phyloP scores from a whole-genome alignment of 2,329 filamentous ascomycete species.

The Fusarium sp. region DNA sequence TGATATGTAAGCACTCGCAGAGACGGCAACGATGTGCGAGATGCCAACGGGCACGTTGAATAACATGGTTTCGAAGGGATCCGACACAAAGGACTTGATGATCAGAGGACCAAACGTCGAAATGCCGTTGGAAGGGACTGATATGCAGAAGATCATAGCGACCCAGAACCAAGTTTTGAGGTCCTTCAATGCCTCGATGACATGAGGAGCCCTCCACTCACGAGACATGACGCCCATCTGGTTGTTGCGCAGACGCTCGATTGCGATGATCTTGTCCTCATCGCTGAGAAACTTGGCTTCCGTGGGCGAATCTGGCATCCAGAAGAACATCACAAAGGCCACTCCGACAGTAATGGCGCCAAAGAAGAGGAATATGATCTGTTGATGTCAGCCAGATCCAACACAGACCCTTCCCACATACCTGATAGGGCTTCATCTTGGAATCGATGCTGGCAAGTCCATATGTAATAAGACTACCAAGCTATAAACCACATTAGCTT shows the following conservation, averaged over 20 bases:
- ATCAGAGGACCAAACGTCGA: slow-evolving; percentile 71
- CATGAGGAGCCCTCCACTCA: slow-evolving; percentile 64
- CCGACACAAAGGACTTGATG: slow-evolving; percentile 69
- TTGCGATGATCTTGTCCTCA: slow-evolving; percentile 63
- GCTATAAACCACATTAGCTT: slow-evolving; percentile 42
- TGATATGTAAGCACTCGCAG: slow-evolving; percentile 67
- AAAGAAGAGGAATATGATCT: slow-evolving; percentile 66
- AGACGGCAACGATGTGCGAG: slow-evolving; percentile 69
- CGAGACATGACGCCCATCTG: slow-evolving; percentile 66
- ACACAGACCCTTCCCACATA: slow-evolving; percentile 23
- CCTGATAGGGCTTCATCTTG: slow-evolving; percentile 60
- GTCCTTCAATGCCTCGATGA: slow-evolving; percentile 66
- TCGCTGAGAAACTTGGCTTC: slow-evolving; percentile 64
- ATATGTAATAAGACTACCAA: slow-evolving; percentile 68
- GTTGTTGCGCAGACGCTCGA: slow-evolving; percentile 66
- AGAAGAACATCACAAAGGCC: slow-evolving; percentile 57
- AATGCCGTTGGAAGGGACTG: slow-evolving; percentile 68
- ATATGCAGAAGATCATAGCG: slow-evolving; percentile 65
- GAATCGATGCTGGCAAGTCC: slow-evolving; percentile 69
- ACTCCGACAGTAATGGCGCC: slow-evolving; percentile 63
- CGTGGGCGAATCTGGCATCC: slow-evolving; percentile 63
- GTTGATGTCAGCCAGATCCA: not conserved
- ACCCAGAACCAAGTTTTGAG: slow-evolving; percentile 72
- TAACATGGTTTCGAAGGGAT: slow-evolving; percentile 67
- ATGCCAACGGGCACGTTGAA: slow-evolving; percentile 72